Base-by-base conservation (phyloP, 345 rosid genomes). In the Populus pruinosa region DNA sequence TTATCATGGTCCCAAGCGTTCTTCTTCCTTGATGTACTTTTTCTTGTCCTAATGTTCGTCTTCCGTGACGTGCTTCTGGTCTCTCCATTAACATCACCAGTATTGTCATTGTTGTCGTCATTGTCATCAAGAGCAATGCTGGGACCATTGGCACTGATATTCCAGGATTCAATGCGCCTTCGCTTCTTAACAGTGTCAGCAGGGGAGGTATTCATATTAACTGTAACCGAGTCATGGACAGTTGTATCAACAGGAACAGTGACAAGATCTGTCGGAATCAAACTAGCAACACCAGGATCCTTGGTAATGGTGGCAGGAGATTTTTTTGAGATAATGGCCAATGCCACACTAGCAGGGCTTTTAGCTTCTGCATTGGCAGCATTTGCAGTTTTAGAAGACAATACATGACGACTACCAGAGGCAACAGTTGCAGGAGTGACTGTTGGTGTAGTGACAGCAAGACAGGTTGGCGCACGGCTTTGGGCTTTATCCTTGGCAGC, bases 181-280 rank as follows among this genome's bases (percentile, higher is more conserved):
- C 91, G 90, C 84, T 90, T 94, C 88, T 90, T 94, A 73, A 86
- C 92, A 47, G 93, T 89, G 80, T 84, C 89, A 82, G 97, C 93
- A 73, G 96, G 97, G 61, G 86, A 86, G 61, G 88, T 78, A 71
- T 76, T 78, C 84, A 87, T 82, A 87, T 89, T 88, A 77, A 79
- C 64, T 80, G 29, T 61, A 62, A 43, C 36, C 69, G 86, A 56
- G 73, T 63, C 63, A 64, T 47, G 59, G 11, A 70, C 77, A 53
- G 74, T 69, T 53, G 67, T 67, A 69, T 76, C 85, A 71, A 77
- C 80, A 43, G 72, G 31, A 31, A 21, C 67, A 76, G 72, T 47
- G 31, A 49, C 63, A 61, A 50, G 76, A 61, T 70, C 73, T 38
- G 43, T 17, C 68, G 74, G 73, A 64, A 72, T 20, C 31, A 65